Evolutionary conservation across 805 yeast genomes (phyloP).

Genomic region (Cyberlindnera xishuangbannaensis): DNA sequence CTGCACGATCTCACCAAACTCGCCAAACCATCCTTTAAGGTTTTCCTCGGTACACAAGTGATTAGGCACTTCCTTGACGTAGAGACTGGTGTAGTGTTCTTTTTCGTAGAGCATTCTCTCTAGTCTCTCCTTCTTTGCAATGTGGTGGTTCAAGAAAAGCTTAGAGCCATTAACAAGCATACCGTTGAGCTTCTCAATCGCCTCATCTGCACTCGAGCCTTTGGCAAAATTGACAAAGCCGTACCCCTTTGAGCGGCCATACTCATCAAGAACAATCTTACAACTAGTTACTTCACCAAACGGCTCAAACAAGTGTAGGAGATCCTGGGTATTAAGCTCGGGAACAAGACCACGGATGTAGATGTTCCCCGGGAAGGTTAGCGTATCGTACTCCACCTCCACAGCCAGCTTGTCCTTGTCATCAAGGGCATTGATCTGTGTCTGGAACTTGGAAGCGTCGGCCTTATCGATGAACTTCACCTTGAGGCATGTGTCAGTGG

Average conservation of each 20-base stretch:
- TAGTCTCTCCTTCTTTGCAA: slow-evolving; percentile 53
- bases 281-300: slow-evolving; percentile 39
- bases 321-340: slow-evolving; percentile 31
- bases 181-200: slow-evolving; percentile 51
- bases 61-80: slow-evolving; percentile 42
- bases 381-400: slow-evolving; percentile 22
- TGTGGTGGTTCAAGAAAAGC: slow-evolving; percentile 50
- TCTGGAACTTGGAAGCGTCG: slow-evolving; percentile 11
- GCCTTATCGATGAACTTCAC: slow-evolving; percentile 19
- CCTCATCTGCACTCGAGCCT: slow-evolving; percentile 50
- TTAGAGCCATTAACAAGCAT: slow-evolving; percentile 29
- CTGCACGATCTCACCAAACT: slow-evolving; percentile 45
- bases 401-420: slow-evolving; percentile 5
- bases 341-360: slow-evolving; percentile 45
- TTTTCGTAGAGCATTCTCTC: slow-evolving; percentile 38
- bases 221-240: slow-evolving; percentile 62
- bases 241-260: slow-evolving; percentile 42
- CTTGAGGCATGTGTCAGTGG: slow-evolving; percentile 5
- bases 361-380: slow-evolving; percentile 52
- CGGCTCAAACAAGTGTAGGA: slow-evolving; percentile 31
- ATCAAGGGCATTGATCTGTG: slow-evolving; percentile 1
- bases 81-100: slow-evolving; percentile 45
- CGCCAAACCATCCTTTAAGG: slow-evolving; percentile 37
- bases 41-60: slow-evolving; percentile 29
- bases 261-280: slow-evolving; percentile 41